phyloP scores from a whole-genome alignment of 1,139 yeast species.

The Pichia norvegensis region DNA sequence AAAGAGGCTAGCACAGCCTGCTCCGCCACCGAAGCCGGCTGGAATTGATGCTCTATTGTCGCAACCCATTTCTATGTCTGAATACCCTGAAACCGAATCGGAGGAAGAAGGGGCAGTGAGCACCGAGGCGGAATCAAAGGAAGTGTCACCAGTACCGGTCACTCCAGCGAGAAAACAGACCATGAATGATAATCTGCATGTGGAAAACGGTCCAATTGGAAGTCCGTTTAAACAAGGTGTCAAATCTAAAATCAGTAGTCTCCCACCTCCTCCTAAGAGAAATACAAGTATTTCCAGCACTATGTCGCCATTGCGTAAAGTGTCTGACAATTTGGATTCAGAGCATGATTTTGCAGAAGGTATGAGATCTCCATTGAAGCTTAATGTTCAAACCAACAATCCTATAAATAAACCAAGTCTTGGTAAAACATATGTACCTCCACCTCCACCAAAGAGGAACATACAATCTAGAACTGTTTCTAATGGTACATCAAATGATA shows the following conservation, averaged over 20 bases:
- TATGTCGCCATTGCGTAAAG: not conserved
- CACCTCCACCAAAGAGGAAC: conserved; percentile 10
- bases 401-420: not conserved
- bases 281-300: not conserved
- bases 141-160: not conserved
- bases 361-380: conserved; percentile 12
- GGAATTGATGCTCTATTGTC: not conserved
- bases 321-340: not conserved
- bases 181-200: not conserved
- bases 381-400: not conserved
- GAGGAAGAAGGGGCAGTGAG: conserved; percentile 6
- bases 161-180: not conserved
- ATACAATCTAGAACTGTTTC: not conserved
- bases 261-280: conserved; percentile 9
- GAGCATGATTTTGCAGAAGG: conserved; percentile 11
- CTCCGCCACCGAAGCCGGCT: not conserved
- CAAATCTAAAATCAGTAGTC: not conserved
- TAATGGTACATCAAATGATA: not conserved
- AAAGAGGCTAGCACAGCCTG: conserved; percentile 21
- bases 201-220: not conserved
- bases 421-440: not conserved
- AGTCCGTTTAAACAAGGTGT: conserved; percentile 6
- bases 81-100: conserved; percentile 2
- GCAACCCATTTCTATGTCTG: conserved; percentile 8
- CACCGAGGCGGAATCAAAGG: not conserved